Conservation (phyloP, 73 alveolate species). For the Symbiodinium pilosum region DNA sequence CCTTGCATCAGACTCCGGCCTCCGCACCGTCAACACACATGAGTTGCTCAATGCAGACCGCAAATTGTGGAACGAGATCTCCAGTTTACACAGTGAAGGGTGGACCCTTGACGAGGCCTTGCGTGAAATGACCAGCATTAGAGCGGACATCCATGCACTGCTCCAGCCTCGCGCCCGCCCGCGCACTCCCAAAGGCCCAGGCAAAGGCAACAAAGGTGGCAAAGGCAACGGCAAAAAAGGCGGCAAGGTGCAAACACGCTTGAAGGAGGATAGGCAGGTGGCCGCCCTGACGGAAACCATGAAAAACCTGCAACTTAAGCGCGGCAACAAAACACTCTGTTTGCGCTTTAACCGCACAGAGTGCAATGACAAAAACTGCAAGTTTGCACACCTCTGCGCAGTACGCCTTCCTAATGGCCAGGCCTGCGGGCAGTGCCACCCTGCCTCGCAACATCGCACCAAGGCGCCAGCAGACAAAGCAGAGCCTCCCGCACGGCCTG, state of each 20-base stretch:
- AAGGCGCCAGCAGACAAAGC: background rate
- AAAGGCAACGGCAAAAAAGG: background rate
- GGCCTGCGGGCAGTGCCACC: background rate
- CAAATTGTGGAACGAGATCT: background rate
- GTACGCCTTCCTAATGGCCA: background rate
- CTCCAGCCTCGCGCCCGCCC: constrained; percentile 8
- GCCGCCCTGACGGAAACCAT: background rate
- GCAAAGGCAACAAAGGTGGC: background rate
- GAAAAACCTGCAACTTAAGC: background rate
- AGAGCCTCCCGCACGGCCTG: too few species aligned
- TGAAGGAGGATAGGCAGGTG: background rate
- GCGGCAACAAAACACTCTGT: background rate
- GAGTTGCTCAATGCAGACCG: constrained; percentile 18
- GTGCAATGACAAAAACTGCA: background rate
- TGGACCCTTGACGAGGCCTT: background rate
- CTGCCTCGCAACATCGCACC: background rate
- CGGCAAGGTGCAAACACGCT: background rate
- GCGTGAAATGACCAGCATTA: background rate
- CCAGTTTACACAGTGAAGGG: background rate
- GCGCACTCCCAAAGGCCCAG: background rate
- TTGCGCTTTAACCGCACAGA: background rate
- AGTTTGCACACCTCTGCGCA: background rate
- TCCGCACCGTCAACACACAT: background rate
- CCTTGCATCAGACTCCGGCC: background rate
- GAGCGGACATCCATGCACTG: background rate